Percentiles rank a stretch among this genome's conserved stretches.
Conservation (phyloP, 345 rosid species). For the Kernera saxatilis region DNA sequence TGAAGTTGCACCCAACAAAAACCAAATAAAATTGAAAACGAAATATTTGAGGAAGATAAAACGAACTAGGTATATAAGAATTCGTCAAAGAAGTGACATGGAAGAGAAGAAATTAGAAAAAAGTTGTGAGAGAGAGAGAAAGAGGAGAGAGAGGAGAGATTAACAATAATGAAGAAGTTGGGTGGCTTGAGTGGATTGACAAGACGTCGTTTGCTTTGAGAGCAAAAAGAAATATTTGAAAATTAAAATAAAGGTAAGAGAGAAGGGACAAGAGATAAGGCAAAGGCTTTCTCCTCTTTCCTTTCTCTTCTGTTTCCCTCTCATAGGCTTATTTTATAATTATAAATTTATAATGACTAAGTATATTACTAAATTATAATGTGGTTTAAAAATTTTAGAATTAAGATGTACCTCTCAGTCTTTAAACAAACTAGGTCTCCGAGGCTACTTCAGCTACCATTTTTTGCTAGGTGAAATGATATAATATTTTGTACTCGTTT, state of each 20-base stretch:
- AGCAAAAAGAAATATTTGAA: conserved; percentile 36
- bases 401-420: background rate
- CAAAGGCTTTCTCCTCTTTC: conserved; percentile 13
- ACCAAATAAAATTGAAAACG: conserved; percentile 18
- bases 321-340: background rate
- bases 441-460: conserved; percentile 1
- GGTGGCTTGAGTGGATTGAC: conserved; percentile 56
- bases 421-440: conserved; percentile 1
- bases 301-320: background rate
- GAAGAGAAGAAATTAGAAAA: conserved; percentile 12
- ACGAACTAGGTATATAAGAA: conserved; percentile 29
- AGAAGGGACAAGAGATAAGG: conserved; percentile 39
- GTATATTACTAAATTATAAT: background rate
- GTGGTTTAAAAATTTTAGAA: background rate
- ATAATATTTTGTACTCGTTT: background rate
- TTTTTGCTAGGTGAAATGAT: background rate
- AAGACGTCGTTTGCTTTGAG: conserved; percentile 46
- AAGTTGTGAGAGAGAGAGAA: background rate
- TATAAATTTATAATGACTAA: background rate
- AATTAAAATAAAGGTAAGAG: conserved; percentile 34
- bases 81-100: conserved; percentile 21
- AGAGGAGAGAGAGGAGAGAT: conserved; percentile 5
- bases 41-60: conserved; percentile 13
- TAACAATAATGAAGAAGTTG: conserved; percentile 47
- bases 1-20: conserved; percentile 52